Evolutionary conservation across 1,284 basidiomycete species (phyloP).

Genomic region (Amylostereum areolatum): DNA sequence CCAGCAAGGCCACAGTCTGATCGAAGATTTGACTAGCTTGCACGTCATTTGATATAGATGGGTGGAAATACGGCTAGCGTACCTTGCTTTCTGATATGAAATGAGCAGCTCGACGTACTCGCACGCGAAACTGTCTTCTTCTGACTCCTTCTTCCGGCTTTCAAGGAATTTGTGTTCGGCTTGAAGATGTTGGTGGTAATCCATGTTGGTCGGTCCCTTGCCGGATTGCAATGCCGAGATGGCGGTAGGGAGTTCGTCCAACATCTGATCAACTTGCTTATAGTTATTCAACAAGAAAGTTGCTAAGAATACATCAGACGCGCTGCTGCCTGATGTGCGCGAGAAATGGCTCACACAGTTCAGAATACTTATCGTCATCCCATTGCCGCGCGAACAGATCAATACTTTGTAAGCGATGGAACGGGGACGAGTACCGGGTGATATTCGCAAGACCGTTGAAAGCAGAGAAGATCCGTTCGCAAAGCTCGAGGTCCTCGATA

Average conservation of each 20-base stretch:
- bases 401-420: slow-evolving; percentile 20
- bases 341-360: slow-evolving; percentile 1
- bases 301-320: slow-evolving; percentile 8
- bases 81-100: not conserved
- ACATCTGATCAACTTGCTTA: slow-evolving; percentile 16
- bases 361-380: slow-evolving; percentile 3
- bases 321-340: too few relatives aligned
- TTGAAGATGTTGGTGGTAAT: slow-evolving; percentile 15
- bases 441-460: slow-evolving; percentile 23
- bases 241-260: slow-evolving; percentile 6
- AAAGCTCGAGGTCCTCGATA: slow-evolving; percentile 27
- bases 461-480: slow-evolving; percentile 25
- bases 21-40: not conserved
- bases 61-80: not conserved
- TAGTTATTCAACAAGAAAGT: slow-evolving; percentile 24
- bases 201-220: slow-evolving; percentile 2
- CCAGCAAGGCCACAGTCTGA: not conserved
- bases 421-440: slow-evolving; percentile 17
- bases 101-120: not conserved
- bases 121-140: not conserved
- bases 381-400: slow-evolving; percentile 3
- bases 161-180: slow-evolving; percentile 15
- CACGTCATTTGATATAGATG: not conserved
- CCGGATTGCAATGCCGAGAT: slow-evolving; percentile 3
- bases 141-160: not conserved